Base-by-base conservation (phyloP, 176 grass and related monocot genomes). In the Rhynchospora pubera region DNA sequence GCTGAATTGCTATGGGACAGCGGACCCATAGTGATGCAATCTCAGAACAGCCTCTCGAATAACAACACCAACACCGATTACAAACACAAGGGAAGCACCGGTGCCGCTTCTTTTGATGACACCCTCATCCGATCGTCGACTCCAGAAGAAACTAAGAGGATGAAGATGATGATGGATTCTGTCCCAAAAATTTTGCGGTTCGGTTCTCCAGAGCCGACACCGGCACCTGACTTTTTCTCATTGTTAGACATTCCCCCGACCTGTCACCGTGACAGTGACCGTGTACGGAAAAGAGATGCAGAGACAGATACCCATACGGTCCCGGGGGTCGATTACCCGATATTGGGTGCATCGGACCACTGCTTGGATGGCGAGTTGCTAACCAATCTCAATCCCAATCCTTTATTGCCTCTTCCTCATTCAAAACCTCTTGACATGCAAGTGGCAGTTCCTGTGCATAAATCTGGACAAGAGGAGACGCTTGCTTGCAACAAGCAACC, bases 1-100 rank as follows among this genome's bases (percentile, higher is more conserved):
- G 86, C 74, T 6, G 86, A 88, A 21, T 83, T 88, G 47, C 48
- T 88, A 5, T 84, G 86, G 82, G 77, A 88, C 51, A 64, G 73
- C 1, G 86, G 86, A 13, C 57, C 56, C 14, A 32, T 88, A 11
- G 82, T 75, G 76, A 58, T 81, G 65, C 86, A 75, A 42, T 56
- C 56, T 4, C 72, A 77, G 30, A 77, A 24, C 50, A 56, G 72
- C 9, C 51, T 13, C 9, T 24, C 50, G 8, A 21, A 21, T 61
- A 23, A 61, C 21, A 61, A 61, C 16, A 7, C 16, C 70, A 73
- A 52, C 32, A 18, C 42, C 66, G 9, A 9, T 9, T 55, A 77
- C 72, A 77, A 32, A 30, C 30, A 32, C 72, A 77, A 77, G 50
- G 9, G 11, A 8, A 14, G n/a, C 2, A 15, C 69, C 5, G 26